Evolutionary conservation across 371 early-diverging fungal genomes (phyloP).

Genomic region (Rhizopus stolonifer): DNA sequence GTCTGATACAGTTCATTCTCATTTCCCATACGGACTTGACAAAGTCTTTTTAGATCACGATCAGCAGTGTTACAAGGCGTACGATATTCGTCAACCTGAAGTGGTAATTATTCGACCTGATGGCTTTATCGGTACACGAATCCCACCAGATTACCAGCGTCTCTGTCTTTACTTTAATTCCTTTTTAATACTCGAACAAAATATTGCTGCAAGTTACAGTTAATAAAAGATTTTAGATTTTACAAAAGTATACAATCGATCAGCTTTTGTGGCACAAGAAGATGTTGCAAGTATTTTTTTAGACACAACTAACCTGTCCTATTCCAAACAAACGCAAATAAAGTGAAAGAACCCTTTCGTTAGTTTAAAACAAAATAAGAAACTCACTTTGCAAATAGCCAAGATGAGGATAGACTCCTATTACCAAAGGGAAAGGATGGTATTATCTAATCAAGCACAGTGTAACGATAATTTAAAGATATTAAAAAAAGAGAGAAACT

Average conservation of each 20-base stretch:
- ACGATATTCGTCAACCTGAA: conserved; percentile 20
- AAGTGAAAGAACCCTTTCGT: no score
- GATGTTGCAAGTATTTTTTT: no score
- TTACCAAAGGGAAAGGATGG: no score
- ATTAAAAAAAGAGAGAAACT: neutral
- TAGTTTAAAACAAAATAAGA: no score
- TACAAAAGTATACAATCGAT: no score
- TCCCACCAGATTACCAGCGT: conserved; percentile 13
- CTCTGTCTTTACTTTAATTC: conserved; percentile 31
- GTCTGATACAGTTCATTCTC: conserved; percentile 18
- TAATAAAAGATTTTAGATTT: no score
- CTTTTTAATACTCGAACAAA: conserved; percentile 31
- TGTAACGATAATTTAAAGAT: neutral
- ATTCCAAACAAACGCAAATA: no score
- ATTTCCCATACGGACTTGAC: conserved; percentile 31
- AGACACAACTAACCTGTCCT: no score
- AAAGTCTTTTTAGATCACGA: conserved; percentile 44
- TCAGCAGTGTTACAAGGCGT: conserved; percentile 36
- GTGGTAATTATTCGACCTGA: conserved; percentile 43
- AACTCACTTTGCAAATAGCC: no score
- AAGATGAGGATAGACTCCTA: no score
- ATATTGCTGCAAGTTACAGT: conserved; percentile 22
- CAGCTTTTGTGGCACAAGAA: no score
- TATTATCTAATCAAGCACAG: no score
- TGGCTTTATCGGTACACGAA: conserved; percentile 39